Percentiles rank a stretch among this genome's conserved stretches.
These are phyloP conservation scores for Daldinia grandis DNA, from an alignment of 495 filamentous ascomycete species.

Conservation along the genomic window DNA sequence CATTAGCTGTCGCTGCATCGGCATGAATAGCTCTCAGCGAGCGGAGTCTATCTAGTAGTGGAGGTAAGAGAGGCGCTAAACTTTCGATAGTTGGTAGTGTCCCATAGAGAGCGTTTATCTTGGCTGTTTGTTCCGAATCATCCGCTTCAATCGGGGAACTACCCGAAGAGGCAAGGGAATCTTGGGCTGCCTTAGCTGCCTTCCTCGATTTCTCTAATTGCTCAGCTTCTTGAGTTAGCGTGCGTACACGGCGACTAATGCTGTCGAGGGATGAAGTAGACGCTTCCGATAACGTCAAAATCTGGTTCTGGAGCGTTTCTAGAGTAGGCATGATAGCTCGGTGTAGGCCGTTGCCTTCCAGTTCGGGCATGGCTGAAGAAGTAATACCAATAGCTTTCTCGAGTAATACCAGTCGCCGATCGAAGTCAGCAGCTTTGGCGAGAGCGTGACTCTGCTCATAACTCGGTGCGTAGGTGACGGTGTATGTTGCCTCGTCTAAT, in stretches of 20 bases:
- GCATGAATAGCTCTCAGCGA: constrained; percentile 86
- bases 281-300: constrained; percentile 69
- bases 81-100: constrained; percentile 89
- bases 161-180: constrained; percentile 62
- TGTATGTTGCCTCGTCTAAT: constrained; percentile 55
- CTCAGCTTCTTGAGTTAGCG: constrained; percentile 81
- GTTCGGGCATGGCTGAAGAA: constrained; percentile 69
- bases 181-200: constrained; percentile 72
- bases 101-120: constrained; percentile 91
- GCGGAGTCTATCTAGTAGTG: constrained; percentile 83
- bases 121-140: constrained; percentile 75
- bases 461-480: constrained; percentile 62
- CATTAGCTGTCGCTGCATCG: constrained; percentile 84
- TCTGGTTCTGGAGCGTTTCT: constrained; percentile 76
- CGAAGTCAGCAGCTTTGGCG: constrained; percentile 86
- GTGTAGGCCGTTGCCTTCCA: constrained; percentile 63
- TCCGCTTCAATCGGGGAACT: constrained; percentile 48
- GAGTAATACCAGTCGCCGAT: constrained; percentile 76
- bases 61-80: constrained; percentile 83
- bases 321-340: constrained; percentile 81
- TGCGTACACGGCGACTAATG: constrained; percentile 74
- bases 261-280: constrained; percentile 75
- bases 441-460: constrained; percentile 72
- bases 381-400: constrained; percentile 85
- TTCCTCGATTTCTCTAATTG: constrained; percentile 75